Evolutionary conservation across 169 alveolate species (phyloP).

Genomic region (Ichthyophthirius multifiliis): DNA sequence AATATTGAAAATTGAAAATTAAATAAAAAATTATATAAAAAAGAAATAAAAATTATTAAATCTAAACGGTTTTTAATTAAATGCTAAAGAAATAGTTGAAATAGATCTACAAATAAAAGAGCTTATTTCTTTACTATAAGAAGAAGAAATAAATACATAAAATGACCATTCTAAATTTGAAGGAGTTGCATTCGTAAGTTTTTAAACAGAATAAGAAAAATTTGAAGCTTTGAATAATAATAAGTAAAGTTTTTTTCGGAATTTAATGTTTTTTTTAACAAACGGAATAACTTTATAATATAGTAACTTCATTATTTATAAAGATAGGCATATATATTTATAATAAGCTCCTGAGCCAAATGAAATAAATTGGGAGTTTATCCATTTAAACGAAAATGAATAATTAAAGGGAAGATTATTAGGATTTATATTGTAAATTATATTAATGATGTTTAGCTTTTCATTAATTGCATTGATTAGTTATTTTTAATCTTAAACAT

Average conservation of each 20-base stretch:
- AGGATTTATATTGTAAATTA: constrained; percentile 9
- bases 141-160: not conserved
- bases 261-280: too few species aligned
- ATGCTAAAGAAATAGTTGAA: constrained; percentile 10
- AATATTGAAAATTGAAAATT: constrained; percentile 23
- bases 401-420: constrained; percentile 14
- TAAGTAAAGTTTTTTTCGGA: too few species aligned
- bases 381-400: constrained; percentile 19
- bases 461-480: not conserved
- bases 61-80: constrained; percentile 6
- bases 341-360: constrained; percentile 44
- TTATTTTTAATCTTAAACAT: constrained; percentile 16
- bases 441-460: constrained; percentile 19
- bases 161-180: constrained; percentile 18
- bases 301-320: too few species aligned
- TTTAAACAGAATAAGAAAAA: constrained; percentile 27
- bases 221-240: constrained; percentile 17
- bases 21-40: constrained; percentile 6
- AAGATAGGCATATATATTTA: too few species aligned
- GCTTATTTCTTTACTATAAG: not conserved
- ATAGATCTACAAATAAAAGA: constrained; percentile 27
- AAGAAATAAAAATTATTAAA: constrained; percentile 19
- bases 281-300: too few species aligned
- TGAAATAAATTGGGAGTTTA: constrained; percentile 49
- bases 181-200: constrained; percentile 36